Percentiles rank a stretch among this genome's conserved stretches.
These are phyloP conservation scores for Xylariaceae sp. DNA, from an alignment of 2,329 filamentous ascomycete genomes.

Conservation along the genomic window DNA sequence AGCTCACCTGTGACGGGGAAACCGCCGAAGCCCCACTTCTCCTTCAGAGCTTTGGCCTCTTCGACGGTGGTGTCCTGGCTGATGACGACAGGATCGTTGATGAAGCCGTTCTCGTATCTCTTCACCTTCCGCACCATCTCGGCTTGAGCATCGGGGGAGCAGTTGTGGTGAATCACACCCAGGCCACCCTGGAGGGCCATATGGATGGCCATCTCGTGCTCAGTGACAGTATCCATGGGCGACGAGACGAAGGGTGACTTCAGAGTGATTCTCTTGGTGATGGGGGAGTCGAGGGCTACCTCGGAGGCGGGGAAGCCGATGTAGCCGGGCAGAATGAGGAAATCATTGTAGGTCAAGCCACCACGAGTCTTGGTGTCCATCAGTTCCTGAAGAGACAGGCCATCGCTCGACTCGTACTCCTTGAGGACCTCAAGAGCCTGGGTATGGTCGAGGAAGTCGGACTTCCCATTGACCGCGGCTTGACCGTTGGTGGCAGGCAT, in stretches of 20 bases:
- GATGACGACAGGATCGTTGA: constrained; percentile 90
- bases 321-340: constrained; percentile 92
- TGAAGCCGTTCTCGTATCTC: constrained; percentile 99
- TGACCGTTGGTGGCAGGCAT: constrained; percentile 72
- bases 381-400: constrained; percentile 78
- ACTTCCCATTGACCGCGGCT: constrained; percentile 45
- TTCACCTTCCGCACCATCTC: constrained; percentile 99
- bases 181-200: constrained; percentile 85
- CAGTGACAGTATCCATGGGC: constrained; percentile 99
- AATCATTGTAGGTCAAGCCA: constrained; percentile 97
- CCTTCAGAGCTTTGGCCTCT: constrained; percentile 87
- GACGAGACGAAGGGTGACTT: constrained; percentile 97
- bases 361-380: constrained; percentile 89
- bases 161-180: constrained; percentile 99
- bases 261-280: constrained; percentile 91
- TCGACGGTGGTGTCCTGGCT: constrained; percentile 80
- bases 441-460: constrained; percentile 64
- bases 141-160: constrained; percentile 92
- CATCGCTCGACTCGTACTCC: constrained; percentile 76
- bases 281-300: constrained; percentile 79
- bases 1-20: constrained; percentile 95
- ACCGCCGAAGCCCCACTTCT: constrained; percentile 97
- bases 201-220: constrained; percentile 99
- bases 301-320: constrained; percentile 95
- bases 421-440: constrained; percentile 75